A percentile compares a stretch with the other conserved stretches of the same genome.
phyloP scores from a whole-genome alignment of 2,329 filamentous ascomycete genomes.

The Chaetomium strumarium region DNA sequence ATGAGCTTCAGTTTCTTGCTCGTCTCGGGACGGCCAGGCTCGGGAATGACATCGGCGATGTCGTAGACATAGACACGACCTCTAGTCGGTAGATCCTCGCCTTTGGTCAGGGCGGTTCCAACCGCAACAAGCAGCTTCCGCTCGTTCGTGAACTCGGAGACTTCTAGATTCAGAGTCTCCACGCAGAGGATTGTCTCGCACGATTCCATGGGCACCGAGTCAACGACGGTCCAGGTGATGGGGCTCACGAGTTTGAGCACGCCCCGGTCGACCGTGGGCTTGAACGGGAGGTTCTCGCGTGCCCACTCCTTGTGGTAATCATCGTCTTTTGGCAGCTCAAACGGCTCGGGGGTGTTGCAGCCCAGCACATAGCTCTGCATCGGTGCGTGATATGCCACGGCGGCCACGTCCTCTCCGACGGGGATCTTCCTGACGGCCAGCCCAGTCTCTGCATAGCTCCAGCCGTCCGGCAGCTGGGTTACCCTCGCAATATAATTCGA shows the following conservation, averaged over 20 bases:
- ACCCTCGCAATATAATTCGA: conserved; percentile 65
- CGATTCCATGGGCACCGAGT: conserved; percentile 65
- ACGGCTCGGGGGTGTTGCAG: conserved; percentile 61
- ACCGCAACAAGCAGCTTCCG: conserved; percentile 75
- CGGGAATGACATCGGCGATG: conserved; percentile 83
- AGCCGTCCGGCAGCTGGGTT: conserved; percentile 61
- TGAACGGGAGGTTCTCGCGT: conserved; percentile 58
- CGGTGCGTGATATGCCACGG: conserved; percentile 69
- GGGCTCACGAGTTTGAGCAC: conserved; percentile 74
- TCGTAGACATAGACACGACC: conserved; percentile 89
- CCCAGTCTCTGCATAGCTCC: conserved; percentile 66
- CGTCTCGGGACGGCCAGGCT: conserved; percentile 79
- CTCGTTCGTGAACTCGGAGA: conserved; percentile 87
- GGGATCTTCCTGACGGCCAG: conserved; percentile 68
- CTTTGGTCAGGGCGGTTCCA: conserved; percentile 78
- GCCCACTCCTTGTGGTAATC: conserved; percentile 78
- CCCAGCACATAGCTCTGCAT: conserved; percentile 72
- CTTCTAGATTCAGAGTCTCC: conserved; percentile 76
- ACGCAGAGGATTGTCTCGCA: conserved; percentile 76
- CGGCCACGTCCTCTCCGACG: conserved; percentile 63
- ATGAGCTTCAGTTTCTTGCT: conserved; percentile 80
- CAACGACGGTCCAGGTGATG: conserved; percentile 70
- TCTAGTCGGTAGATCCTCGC: conserved; percentile 82
- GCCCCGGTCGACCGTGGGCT: conserved; percentile 65
- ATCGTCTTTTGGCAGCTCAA: conserved; percentile 81